phyloP scores from a whole-genome alignment of 192 early-diverging fungal species.

The Podila horticola region DNA sequence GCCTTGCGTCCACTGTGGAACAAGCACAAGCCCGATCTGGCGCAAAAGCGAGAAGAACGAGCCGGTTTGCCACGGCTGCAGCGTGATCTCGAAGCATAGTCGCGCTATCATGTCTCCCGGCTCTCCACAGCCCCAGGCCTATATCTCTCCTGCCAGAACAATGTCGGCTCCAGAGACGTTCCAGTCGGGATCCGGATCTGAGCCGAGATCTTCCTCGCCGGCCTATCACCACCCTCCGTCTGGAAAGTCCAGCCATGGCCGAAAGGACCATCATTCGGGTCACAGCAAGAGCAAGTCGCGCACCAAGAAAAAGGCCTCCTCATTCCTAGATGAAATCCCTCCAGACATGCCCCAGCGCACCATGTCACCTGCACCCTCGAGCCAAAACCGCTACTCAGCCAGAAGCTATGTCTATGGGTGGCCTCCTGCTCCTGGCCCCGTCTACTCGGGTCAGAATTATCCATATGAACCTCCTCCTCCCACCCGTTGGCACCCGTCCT shows the following conservation, averaged over 20 bases:
- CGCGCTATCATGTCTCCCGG: neutral
- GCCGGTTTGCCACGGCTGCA: constrained; percentile 18
- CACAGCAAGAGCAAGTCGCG: neutral
- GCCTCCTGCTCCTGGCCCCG: too few species aligned
- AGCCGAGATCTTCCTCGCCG: too few species aligned
- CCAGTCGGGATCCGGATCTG: too few species aligned
- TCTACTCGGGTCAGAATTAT: too few species aligned
- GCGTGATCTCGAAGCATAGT: neutral
- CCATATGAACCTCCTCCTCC: too few species aligned
- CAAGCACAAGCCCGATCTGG: constrained; percentile 22
- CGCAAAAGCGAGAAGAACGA: constrained; percentile 3
- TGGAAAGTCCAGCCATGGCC: neutral
- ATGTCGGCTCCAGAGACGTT: neutral
- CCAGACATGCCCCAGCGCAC: neutral
- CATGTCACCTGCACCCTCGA: too few species aligned
- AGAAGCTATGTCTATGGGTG: too few species aligned
- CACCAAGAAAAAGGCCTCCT: constrained; percentile 1
- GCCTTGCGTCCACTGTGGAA: constrained; percentile 17
- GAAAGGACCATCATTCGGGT: neutral
- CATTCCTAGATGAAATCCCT: neutral
- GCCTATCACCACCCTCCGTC: too few species aligned
- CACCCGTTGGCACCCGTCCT: neutral
- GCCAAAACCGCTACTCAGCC: too few species aligned
- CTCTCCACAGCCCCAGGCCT: neutral
- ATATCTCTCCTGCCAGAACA: neutral